Conservation (phyloP, 192 early-diverging fungal species). For the Coemansia sp. region DNA sequence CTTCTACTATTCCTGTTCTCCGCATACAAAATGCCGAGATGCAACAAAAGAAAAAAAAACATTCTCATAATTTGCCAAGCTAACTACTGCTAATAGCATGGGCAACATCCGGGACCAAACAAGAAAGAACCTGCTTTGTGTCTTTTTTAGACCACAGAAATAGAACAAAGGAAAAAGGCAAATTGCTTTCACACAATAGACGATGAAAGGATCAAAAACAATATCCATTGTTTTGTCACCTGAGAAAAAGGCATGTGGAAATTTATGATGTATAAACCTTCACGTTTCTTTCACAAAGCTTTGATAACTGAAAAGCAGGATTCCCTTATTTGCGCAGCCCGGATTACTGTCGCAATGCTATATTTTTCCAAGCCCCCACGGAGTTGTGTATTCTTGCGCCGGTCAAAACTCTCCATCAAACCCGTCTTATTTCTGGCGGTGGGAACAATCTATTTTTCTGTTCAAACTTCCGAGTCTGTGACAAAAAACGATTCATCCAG, state of each 20-base stretch:
- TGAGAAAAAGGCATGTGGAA: not conserved
- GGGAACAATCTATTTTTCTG: not conserved
- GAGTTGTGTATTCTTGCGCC: not conserved
- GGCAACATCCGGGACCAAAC: not conserved
- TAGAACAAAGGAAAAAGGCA: slow-evolving; percentile 6
- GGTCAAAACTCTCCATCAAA: not conserved
- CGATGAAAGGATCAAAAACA: slow-evolving; percentile 2
- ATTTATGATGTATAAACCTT: not conserved
- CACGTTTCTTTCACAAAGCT: not conserved
- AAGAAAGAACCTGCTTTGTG: not conserved
- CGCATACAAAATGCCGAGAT: not conserved
- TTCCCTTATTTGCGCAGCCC: not conserved
- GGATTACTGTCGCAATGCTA: not conserved
- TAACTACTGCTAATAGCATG: too few relatives aligned
- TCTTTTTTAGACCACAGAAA: slow-evolving; percentile 6
- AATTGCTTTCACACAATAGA: slow-evolving; percentile 7
- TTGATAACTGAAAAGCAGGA: not conserved
- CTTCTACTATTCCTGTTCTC: not conserved
- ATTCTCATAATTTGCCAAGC: not conserved
- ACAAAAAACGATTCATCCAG: not conserved
- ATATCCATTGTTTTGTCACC: slow-evolving; percentile 4
- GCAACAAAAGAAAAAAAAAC: slow-evolving; percentile 11
- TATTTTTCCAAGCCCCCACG: not conserved
- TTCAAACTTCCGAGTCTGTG: too few relatives aligned
- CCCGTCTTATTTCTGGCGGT: not conserved